These are phyloP conservation scores for Cladosporium sp. DNA, from an alignment of 2,329 filamentous ascomycete species.

Conservation along the genomic window DNA sequence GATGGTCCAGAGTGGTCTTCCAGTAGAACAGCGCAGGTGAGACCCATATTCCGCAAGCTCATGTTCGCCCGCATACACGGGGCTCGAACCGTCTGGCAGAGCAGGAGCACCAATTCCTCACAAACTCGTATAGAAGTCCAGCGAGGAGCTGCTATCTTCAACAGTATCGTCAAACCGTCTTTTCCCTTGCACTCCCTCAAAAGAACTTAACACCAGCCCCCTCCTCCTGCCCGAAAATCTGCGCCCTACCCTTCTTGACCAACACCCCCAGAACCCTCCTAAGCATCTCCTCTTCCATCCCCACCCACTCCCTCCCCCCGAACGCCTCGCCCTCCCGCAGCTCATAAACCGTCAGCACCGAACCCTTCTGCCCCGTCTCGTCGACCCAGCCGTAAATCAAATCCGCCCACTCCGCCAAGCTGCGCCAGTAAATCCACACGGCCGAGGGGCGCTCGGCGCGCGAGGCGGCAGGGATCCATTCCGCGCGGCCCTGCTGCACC, in stretches of 20 bases:
- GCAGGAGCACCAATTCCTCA: too few species aligned
- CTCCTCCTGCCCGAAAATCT: conserved; percentile 86
- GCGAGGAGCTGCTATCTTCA: too few species aligned
- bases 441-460: conserved; percentile 44
- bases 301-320: conserved; percentile 35
- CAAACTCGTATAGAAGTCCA: too few species aligned
- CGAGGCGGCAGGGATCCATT: conserved; percentile 51
- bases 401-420: conserved; percentile 83
- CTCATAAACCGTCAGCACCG: conserved; percentile 89
- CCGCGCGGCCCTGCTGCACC: conserved; percentile 50
- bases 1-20: too few species aligned
- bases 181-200: conserved; percentile 42
- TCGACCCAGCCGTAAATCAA: conserved; percentile 74
- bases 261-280: conserved; percentile 71
- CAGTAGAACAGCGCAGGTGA: too few species aligned
- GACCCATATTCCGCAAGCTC: too few species aligned
- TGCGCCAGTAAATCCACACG: conserved; percentile 77
- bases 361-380: conserved; percentile 78
- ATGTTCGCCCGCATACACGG: too few species aligned
- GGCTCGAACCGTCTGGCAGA: too few species aligned
- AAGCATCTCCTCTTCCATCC: conserved; percentile 73
- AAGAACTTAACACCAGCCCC: conserved; percentile 96
- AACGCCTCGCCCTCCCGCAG: conserved; percentile 80
- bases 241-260: conserved; percentile 84
- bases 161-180: background rate